phyloP scores from a whole-genome alignment of 2,329 filamentous ascomycete species.

The Sclerotinia subarctica region DNA sequence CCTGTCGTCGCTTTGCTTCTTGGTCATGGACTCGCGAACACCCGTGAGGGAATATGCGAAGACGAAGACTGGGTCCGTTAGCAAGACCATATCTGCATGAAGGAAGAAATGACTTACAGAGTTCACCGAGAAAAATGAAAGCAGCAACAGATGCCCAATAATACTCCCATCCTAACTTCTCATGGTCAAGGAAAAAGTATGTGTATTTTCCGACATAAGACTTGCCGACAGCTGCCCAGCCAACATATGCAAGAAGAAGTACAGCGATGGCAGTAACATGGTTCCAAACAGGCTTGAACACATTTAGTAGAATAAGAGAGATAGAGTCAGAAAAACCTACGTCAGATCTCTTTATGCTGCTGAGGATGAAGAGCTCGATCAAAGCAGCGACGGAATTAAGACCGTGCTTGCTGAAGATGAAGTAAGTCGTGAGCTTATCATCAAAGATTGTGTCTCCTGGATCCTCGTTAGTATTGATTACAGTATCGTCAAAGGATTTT shows the following conservation, averaged over 20 bases:
- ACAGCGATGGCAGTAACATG: constrained; percentile 31
- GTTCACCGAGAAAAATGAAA: constrained; percentile 27
- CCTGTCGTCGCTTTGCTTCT: constrained; percentile 26
- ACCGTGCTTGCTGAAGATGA: constrained; percentile 32
- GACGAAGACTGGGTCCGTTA: constrained; percentile 24
- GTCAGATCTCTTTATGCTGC: constrained; percentile 36
- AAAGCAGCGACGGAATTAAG: constrained; percentile 36
- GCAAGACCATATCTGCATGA: background rate
- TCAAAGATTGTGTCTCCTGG: constrained; percentile 30
- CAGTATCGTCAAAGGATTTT: background rate
- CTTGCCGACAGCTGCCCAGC: constrained; percentile 37
- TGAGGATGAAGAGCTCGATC: constrained; percentile 37
- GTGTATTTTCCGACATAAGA: constrained; percentile 32
- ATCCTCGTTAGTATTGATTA: constrained; percentile 20
- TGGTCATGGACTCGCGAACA: constrained; percentile 29
- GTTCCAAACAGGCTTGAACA: constrained; percentile 29
- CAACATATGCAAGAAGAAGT: constrained; percentile 32
- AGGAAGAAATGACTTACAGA: constrained; percentile 28
- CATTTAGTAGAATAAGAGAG: constrained; percentile 21
- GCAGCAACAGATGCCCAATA: constrained; percentile 27
- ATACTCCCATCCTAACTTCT: constrained; percentile 33
- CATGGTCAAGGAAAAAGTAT: constrained; percentile 38
- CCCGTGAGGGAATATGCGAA: constrained; percentile 30
- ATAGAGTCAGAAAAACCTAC: constrained; percentile 28
- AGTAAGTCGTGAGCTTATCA: constrained; percentile 31